Conservation (phyloP, 169 alveolate genomes). For the Amoebophrya sp. region DNA sequence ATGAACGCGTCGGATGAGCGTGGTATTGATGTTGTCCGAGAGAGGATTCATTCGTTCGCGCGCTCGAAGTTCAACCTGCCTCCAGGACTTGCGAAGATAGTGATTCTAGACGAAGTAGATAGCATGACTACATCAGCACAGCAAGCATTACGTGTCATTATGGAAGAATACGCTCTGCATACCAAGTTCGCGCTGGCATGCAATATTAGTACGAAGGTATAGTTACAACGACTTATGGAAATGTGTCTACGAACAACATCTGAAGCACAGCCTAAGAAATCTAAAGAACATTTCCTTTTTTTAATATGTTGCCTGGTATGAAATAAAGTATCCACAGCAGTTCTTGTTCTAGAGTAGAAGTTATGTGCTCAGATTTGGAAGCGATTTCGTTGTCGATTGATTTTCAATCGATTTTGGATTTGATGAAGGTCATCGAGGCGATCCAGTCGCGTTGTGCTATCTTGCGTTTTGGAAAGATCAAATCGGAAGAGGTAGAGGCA, state of each 20-base stretch:
- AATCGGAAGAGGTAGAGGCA: conserved; percentile 69
- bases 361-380: too few relatives aligned
- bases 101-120: conserved; percentile 95
- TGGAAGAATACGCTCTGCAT: conserved; percentile 87
- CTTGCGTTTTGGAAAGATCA: conserved; percentile 82
- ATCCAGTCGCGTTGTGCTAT: conserved; percentile 86
- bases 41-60: conserved; percentile 85
- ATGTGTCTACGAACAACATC: too few relatives aligned
- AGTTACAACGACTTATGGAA: too few relatives aligned
- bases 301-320: too few relatives aligned
- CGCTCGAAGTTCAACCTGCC: conserved; percentile 83
- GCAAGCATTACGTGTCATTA: conserved; percentile 77
- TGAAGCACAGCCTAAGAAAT: conserved; percentile 78
- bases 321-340: too few relatives aligned
- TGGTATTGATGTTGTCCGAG: conserved; percentile 94
- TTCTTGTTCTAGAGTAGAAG: too few relatives aligned
- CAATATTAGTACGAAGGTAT: conserved; percentile 88
- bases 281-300: background rate
- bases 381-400: too few relatives aligned
- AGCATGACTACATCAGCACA: conserved; percentile 95
- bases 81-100: conserved; percentile 80
- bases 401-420: background rate
- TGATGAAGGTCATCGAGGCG: background rate
- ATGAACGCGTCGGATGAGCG: conserved; percentile 95
- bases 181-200: conserved; percentile 95